Conservation (phyloP, 148 eudicot genomes). For the Polygonum aviculare region DNA sequence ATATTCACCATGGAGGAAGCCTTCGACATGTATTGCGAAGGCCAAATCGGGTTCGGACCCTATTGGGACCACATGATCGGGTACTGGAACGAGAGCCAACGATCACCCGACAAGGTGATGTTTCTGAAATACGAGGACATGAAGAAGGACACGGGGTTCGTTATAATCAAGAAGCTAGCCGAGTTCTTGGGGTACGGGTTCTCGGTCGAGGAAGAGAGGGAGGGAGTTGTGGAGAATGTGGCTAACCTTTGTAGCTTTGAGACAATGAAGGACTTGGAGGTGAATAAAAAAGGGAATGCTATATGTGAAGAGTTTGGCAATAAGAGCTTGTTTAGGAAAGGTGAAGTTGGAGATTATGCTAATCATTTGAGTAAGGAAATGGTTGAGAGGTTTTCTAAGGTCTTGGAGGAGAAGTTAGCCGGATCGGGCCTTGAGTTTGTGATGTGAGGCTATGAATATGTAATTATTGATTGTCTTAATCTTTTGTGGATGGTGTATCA, state of each 20-base stretch:
- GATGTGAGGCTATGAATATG: neutral
- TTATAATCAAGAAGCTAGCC: conserved; percentile 22
- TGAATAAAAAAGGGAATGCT: conserved; percentile 23
- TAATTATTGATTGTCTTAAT: neutral
- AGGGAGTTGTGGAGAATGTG: conserved; percentile 20
- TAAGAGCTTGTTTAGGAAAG: conserved; percentile 30
- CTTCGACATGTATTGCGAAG: conserved; percentile 7
- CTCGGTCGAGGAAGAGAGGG: conserved; percentile 17
- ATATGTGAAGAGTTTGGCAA: conserved; percentile 19
- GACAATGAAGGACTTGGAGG: conserved; percentile 21
- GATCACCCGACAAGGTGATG: conserved; percentile 39
- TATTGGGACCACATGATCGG: conserved; percentile 13
- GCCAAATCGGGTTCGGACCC: conserved; percentile 5
- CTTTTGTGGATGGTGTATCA: neutral
- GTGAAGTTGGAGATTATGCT: conserved; percentile 34
- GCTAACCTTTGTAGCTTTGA: conserved; percentile 27
- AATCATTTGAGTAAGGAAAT: conserved; percentile 25
- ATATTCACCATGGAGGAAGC: conserved; percentile 7
- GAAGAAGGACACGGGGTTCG: conserved; percentile 14
- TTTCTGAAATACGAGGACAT: conserved; percentile 34
- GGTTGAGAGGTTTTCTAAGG: conserved; percentile 16
- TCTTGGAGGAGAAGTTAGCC: conserved; percentile 24
- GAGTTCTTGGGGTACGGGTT: conserved; percentile 21
- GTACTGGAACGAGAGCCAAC: conserved; percentile 32
- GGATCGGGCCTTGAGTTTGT: conserved; percentile 18